These are phyloP conservation scores for Leishmania aethiopica DNA, from an alignment of 208 protist genomes.

Conservation along the genomic window DNA sequence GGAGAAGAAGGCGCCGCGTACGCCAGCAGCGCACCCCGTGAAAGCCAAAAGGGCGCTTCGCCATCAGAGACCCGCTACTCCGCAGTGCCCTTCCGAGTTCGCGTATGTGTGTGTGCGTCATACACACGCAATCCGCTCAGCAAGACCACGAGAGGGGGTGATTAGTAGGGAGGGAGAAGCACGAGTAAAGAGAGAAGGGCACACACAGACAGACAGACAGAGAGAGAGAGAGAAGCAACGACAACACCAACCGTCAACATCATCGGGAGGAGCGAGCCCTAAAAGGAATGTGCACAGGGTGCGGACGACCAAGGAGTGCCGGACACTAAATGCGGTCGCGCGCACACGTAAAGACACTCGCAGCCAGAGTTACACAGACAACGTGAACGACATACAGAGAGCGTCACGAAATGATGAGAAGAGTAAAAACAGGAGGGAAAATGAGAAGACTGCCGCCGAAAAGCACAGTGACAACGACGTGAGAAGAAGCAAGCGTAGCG, in stretches of 20 bases:
- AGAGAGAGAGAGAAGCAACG: not conserved
- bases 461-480: not conserved
- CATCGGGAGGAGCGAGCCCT: not conserved
- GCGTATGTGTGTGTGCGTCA: not conserved
- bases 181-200: not conserved
- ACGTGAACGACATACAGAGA: not conserved
- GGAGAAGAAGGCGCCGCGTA: conserved; percentile 1
- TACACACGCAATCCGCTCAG: not conserved
- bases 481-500: not conserved
- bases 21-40: not conserved
- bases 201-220: not conserved
- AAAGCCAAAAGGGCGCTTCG: not conserved
- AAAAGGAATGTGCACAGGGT: not conserved
- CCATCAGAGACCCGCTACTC: not conserved
- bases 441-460: not conserved
- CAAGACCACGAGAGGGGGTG: not conserved
- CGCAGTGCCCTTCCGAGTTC: not conserved
- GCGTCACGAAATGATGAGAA: not conserved
- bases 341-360: not conserved
- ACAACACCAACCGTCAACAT: not conserved
- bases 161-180: not conserved
- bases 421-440: not conserved
- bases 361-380: no score
- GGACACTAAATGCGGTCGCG: not conserved
- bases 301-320: not conserved